A percentile compares a stretch with the other conserved stretches of the same genome.
phyloP scores from a whole-genome alignment of 495 filamentous ascomycete genomes.

The Aspergillus olivimuriae region DNA sequence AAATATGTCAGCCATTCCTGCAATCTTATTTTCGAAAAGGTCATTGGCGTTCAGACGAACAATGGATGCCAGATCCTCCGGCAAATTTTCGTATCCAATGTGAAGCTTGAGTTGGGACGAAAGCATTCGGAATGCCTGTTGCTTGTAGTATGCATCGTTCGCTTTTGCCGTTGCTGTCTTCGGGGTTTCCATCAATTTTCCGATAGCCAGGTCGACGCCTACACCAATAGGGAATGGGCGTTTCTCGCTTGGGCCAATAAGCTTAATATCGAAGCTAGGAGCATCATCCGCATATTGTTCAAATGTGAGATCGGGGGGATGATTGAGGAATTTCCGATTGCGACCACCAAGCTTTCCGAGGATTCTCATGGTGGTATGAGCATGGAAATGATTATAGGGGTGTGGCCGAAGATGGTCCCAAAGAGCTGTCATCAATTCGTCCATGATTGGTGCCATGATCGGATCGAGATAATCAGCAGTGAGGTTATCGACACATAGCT shows the following conservation, averaged over 20 bases:
- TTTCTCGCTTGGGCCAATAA: slow-evolving; percentile 83
- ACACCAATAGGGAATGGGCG: slow-evolving; percentile 78
- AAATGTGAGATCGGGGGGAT: slow-evolving; percentile 73
- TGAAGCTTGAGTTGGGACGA: slow-evolving; percentile 82
- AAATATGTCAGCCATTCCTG: slow-evolving; percentile 52
- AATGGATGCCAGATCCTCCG: slow-evolving; percentile 78
- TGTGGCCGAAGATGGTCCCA: slow-evolving; percentile 90
- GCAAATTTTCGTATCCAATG: slow-evolving; percentile 79
- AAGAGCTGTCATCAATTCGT: slow-evolving; percentile 93
- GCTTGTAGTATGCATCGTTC: slow-evolving; percentile 82
- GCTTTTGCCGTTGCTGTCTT: slow-evolving; percentile 60
- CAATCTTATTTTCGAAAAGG: slow-evolving; percentile 59
- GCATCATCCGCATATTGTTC: slow-evolving; percentile 80
- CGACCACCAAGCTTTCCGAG: slow-evolving; percentile 93
- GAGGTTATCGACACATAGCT: slow-evolving; percentile 96
- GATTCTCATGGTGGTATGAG: slow-evolving; percentile 97
- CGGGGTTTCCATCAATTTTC: slow-evolving; percentile 72
- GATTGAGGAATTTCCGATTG: slow-evolving; percentile 90
- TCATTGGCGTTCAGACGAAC: slow-evolving; percentile 87
- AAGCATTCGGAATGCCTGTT: slow-evolving; percentile 82
- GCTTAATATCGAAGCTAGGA: slow-evolving; percentile 76
- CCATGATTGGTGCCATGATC: slow-evolving; percentile 98
- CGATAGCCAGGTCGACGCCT: slow-evolving; percentile 82
- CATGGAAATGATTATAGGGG: slow-evolving; percentile 92
- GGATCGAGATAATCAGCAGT: slow-evolving; percentile 97